Conservation (phyloP, 345 rosid species). For the Aegle marmelos region DNA sequence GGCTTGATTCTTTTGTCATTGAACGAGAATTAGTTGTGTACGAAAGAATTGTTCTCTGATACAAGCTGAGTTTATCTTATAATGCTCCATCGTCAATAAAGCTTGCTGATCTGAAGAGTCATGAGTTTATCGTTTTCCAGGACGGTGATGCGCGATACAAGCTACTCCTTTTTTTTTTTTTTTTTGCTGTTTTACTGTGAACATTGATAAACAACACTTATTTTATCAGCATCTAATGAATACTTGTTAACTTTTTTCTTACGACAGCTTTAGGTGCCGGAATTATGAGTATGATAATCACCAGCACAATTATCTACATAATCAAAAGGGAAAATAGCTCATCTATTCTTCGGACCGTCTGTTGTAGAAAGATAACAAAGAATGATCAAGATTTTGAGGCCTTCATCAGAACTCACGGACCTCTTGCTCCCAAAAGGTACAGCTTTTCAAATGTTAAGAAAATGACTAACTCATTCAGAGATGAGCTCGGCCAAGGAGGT, state of each 20-base stretch:
- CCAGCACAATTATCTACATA: background rate
- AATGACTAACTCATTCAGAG: slow-evolving; percentile 12
- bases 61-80: no score
- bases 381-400: background rate
- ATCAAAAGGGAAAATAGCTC: background rate
- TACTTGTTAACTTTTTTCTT: rapidly evolving
- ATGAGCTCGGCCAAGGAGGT: slow-evolving; percentile 30
- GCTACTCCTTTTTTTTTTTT: no score
- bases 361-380: background rate
- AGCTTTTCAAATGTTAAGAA: background rate
- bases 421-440: background rate
- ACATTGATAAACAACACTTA: background rate
- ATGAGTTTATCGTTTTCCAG: no score
- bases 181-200: no score
- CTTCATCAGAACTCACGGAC: background rate
- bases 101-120: no score
- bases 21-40: no score
- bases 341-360: background rate
- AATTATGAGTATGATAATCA: background rate
- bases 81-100: no score
- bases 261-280: background rate
- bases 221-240: background rate
- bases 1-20: no score
- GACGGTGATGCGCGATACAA: no score
- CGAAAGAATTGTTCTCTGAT: no score